These are phyloP conservation scores for Mucor irregularis DNA, from an alignment of 371 early-diverging fungal species.

Conservation along the genomic window DNA sequence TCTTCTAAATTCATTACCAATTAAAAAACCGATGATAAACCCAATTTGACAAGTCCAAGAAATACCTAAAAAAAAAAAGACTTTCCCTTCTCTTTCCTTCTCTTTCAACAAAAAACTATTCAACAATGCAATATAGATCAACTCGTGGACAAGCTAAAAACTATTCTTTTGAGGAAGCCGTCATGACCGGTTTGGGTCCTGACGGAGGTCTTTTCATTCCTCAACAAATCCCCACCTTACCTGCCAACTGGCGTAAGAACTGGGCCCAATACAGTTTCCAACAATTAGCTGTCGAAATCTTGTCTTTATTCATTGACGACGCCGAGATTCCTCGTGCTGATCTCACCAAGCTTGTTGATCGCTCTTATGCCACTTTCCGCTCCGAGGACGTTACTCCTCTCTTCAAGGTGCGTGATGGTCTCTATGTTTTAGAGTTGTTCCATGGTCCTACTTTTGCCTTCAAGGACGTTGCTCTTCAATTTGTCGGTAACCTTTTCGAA, in stretches of 20 bases:
- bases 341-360: conserved; percentile 63
- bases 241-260: conserved; percentile 56
- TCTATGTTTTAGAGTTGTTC: conserved; percentile 91
- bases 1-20: conserved; percentile 10
- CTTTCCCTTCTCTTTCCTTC: conserved; percentile 2
- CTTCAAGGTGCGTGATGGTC: conserved; percentile 63
- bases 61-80: background rate
- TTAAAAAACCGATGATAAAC: conserved; percentile 1
- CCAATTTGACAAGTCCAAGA: background rate
- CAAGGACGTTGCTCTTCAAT: conserved; percentile 97
- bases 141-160: conserved; percentile 79
- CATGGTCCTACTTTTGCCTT: conserved; percentile 98
- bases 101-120: conserved; percentile 4
- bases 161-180: conserved; percentile 88
- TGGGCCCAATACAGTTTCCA: conserved; percentile 81
- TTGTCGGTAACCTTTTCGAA: conserved; percentile 96
- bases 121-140: conserved; percentile 81
- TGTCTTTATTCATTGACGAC: conserved; percentile 79
- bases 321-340: conserved; percentile 79
- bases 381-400: conserved; percentile 80
- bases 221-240: conserved; percentile 73
- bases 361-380: conserved; percentile 83
- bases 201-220: conserved; percentile 98
- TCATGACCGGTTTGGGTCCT: conserved; percentile 88
- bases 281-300: conserved; percentile 81